Evolutionary conservation across 2,329 filamentous ascomycete genomes (phyloP), one percentile per base, ranked within the genome.

Genomic region (Penicillium carneum): DNA sequence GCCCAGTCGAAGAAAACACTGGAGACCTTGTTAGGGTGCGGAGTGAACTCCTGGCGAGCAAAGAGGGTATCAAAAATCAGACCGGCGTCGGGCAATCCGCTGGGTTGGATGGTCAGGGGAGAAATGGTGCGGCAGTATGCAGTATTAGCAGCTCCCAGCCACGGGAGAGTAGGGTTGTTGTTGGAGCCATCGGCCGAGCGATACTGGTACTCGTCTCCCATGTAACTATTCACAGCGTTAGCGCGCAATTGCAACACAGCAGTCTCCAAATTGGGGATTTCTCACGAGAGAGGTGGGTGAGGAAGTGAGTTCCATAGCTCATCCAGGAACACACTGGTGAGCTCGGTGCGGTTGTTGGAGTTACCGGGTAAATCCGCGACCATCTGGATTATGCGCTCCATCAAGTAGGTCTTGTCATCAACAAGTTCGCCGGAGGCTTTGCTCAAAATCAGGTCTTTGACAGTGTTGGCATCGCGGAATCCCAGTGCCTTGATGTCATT

Each of bases 351-450:
- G 29, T 84, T 82, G 68, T 84, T 85, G 1, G 89, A 92, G 57
- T 84, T 80, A 51, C 83, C 77, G 0, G 88, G 88, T 36, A 92
- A 80, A 34, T 84, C 84, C 12, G 88, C 83, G 5, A 91, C 88
- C 16, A 92, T 81, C 79, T 83, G 85, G 62, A 92, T 91, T 5
- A 89, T 83, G 8, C 86, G 82, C 75, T 92, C 90, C 87, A 92
- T 91, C 46, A 92, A 80, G 82, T 91, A 90, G 1, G 88, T 90
- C 78, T 90, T 90, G 79, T 94, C 91, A 69, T 94, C 88, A 5
- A 86, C 77, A 11, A 88, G 81, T 49, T 86, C 83, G 1, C 89
- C 88, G 67, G 86, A 88, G 34, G 88, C 75, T 76, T 91, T 88
- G 63, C 80, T 82, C 57, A 84, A 83, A 59, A 91, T 79, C 39